phyloP scores from a whole-genome alignment of 352 stramenopile species.

The Globisporangium okanoganense region DNA sequence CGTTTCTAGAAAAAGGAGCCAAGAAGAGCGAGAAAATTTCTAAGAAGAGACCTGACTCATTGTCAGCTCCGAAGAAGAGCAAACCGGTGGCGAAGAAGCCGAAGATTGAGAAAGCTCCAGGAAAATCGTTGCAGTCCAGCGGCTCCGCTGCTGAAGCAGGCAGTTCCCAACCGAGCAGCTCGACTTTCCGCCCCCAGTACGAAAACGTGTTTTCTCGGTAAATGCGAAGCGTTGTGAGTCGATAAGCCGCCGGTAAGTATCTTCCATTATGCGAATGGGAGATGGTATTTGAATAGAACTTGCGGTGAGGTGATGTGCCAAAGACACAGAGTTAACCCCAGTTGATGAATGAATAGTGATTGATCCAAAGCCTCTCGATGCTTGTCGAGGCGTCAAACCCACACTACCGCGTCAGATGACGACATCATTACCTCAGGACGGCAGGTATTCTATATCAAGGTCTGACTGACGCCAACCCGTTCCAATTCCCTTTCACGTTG shows the following conservation, averaged over 20 bases:
- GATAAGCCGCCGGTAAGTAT: neutral
- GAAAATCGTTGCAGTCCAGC: constrained; percentile 9
- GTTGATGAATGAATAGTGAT: neutral
- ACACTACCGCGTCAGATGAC: neutral
- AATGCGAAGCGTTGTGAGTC: neutral
- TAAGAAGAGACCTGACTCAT: constrained; percentile 17
- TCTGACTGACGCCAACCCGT: neutral
- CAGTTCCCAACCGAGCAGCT: neutral
- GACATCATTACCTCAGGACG: neutral
- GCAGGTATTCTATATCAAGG: neutral
- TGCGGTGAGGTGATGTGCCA: neutral
- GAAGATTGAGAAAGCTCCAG: constrained; percentile 15
- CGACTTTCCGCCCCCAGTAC: constrained; percentile 48
- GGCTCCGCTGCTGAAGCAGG: neutral
- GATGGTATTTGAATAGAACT: neutral
- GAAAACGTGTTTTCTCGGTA: constrained; percentile 68
- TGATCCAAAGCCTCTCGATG: neutral
- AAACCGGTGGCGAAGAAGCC: constrained; percentile 10
- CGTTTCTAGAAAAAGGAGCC: constrained; percentile 26
- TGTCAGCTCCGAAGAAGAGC: constrained; percentile 10
- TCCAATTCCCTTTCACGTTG: neutral
- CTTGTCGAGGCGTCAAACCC: no score
- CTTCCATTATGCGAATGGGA: neutral
- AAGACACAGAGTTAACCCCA: neutral
- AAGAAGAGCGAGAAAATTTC: constrained; percentile 30